These are phyloP conservation scores for Leptographium galeiforme DNA, from an alignment of 2,329 filamentous ascomycete species.

Conservation along the genomic window DNA sequence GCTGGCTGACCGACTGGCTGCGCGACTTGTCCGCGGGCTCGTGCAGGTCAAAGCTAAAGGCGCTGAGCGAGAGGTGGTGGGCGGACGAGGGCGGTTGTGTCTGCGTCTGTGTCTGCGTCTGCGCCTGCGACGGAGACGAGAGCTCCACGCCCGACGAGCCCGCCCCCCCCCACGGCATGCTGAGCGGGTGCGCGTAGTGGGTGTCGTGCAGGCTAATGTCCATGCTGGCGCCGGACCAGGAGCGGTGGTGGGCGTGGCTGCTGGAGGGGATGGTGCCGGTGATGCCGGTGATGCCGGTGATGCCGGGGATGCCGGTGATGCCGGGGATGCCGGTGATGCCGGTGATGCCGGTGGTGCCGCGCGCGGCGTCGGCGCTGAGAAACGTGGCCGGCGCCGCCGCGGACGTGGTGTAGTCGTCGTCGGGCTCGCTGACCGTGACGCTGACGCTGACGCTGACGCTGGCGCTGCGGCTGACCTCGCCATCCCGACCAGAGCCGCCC, in stretches of 20 bases:
- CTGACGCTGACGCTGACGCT: background rate
- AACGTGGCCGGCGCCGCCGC: slow-evolving; percentile 17
- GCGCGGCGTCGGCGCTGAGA: slow-evolving; percentile 21
- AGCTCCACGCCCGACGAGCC: slow-evolving; percentile 7
- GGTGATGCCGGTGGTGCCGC: background rate
- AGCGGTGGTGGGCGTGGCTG: slow-evolving; percentile 19
- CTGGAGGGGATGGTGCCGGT: no score
- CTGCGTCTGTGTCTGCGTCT: no score
- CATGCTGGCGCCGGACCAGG: slow-evolving; percentile 27
- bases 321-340: background rate
- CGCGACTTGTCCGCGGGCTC: slow-evolving; percentile 19
- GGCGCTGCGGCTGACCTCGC: no score
- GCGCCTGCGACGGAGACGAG: no score
- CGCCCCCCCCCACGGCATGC: slow-evolving; percentile 30
- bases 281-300: background rate
- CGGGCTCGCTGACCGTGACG: background rate
- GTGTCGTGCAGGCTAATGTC: slow-evolving; percentile 31
- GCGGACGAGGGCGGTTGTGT: background rate
- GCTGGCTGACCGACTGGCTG: slow-evolving; percentile 2
- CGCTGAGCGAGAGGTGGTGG: slow-evolving; percentile 33
- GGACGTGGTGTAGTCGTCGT: slow-evolving; percentile 2
- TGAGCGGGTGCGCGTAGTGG: slow-evolving; percentile 36
- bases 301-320: background rate
- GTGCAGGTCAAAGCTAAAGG: slow-evolving; percentile 46
- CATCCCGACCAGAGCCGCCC: no score